Conservation (phyloP, 169 alveolate species). For the Plasmodium relictum region DNA sequence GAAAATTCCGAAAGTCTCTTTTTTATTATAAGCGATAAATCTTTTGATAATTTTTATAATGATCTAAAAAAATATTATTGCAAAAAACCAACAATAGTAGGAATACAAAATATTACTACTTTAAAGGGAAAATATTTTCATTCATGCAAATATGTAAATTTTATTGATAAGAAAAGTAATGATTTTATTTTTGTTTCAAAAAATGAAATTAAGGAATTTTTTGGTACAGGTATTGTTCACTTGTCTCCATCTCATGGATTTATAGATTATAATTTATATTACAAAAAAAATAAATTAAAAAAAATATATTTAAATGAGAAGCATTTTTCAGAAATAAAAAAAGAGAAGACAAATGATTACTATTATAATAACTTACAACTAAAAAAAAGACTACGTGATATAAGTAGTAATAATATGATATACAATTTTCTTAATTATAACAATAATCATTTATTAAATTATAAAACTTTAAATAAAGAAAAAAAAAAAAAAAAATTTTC, state of each 20-base stretch:
- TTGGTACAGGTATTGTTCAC: slow-evolving; percentile 77
- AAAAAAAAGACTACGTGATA: too few species aligned
- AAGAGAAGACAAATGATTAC: not conserved
- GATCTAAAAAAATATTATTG: slow-evolving; percentile 29
- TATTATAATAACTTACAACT: not conserved
- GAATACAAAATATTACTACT: slow-evolving; percentile 22
- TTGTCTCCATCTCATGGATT: slow-evolving; percentile 75
- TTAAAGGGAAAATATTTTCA: slow-evolving; percentile 18
- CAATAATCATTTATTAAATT: not conserved
- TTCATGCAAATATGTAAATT: slow-evolving; percentile 33
- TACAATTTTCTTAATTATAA: not conserved
- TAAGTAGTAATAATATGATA: not conserved
- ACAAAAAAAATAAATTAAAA: slow-evolving; percentile 30
- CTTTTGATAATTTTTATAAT: slow-evolving; percentile 28
- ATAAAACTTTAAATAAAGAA: not conserved
- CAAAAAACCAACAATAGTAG: slow-evolving; percentile 8
- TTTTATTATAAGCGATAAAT: slow-evolving; percentile 58
- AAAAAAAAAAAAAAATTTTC: not conserved
- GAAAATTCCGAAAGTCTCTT: slow-evolving; percentile 5
- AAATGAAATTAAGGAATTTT: slow-evolving; percentile 43
- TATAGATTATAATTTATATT: slow-evolving; percentile 41
- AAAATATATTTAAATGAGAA: slow-evolving; percentile 12
- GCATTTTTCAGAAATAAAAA: slow-evolving; percentile 2
- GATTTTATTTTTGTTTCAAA: slow-evolving; percentile 26
- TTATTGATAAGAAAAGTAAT: slow-evolving; percentile 29